Evolutionary conservation across 1,284 basidiomycete species (phyloP).

Genomic region (Coniferiporia sulphurascens): DNA sequence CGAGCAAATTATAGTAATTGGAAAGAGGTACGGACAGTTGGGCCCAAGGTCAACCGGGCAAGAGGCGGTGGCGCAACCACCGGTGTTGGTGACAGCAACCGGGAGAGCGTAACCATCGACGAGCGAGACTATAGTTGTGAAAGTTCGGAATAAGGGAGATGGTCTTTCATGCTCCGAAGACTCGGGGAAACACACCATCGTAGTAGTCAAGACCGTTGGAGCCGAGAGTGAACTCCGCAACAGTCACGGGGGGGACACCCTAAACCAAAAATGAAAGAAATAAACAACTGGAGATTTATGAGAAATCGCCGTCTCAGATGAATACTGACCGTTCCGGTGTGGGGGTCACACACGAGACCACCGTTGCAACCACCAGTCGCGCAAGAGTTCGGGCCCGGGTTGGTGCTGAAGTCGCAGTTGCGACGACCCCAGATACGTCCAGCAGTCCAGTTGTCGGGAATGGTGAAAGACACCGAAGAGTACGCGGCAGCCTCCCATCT

Average conservation of each 20-base stretch:
- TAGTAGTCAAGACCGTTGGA: conserved; percentile 39
- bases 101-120: conserved; percentile 61
- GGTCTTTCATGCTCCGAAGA: background rate
- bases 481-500: conserved; percentile 25
- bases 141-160: background rate
- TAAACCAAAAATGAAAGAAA: conserved; percentile 12
- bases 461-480: conserved; percentile 20
- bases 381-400: conserved; percentile 36
- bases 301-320: background rate
- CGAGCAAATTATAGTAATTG: background rate
- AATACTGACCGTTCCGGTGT: conserved; percentile 9
- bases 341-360: conserved; percentile 37
- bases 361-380: conserved; percentile 42
- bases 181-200: conserved; percentile 33
- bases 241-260: conserved; percentile 53
- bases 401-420: conserved; percentile 37
- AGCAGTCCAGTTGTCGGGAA: conserved; percentile 28
- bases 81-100: conserved; percentile 45
- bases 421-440: conserved; percentile 44
- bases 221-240: conserved; percentile 54
- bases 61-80: conserved; percentile 42
- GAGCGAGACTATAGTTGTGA: conserved; percentile 35
- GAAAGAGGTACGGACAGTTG: conserved; percentile 30
- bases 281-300: background rate
- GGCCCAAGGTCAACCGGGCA: conserved; percentile 52